phyloP scores from a whole-genome alignment of 2,329 filamentous ascomycete species.

The Orbilia blumenaviensis region DNA sequence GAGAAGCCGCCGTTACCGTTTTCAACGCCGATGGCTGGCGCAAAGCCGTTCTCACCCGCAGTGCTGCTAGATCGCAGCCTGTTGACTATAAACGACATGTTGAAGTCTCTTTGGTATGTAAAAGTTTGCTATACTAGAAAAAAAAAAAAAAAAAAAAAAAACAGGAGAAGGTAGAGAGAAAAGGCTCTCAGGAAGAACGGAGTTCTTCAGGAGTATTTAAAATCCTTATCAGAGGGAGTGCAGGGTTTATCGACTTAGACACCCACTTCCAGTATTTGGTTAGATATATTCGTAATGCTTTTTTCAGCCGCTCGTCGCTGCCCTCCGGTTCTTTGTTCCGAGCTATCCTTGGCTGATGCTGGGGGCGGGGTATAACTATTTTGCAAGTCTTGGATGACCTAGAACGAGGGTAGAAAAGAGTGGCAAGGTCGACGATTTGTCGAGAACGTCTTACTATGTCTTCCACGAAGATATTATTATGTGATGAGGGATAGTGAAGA shows the following conservation, averaged over 20 bases:
- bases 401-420: background rate
- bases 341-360: background rate
- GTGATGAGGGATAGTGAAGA: constrained; percentile 16
- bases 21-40: constrained; percentile 29
- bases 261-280: constrained; percentile 12
- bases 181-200: background rate
- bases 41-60: background rate
- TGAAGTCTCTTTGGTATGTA: background rate
- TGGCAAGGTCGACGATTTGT: constrained; percentile 2
- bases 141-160: background rate
- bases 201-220: constrained; percentile 6
- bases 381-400: background rate
- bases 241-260: background rate
- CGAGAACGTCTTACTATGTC: background rate
- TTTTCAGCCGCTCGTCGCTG: constrained; percentile 45
- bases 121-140: background rate
- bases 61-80: constrained; percentile 31
- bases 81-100: constrained; percentile 43
- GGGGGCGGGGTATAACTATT: background rate
- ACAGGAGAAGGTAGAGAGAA: no score
- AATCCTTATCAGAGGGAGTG: constrained; percentile 19
- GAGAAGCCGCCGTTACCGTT: constrained; percentile 18
- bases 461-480: background rate
- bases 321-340: constrained; percentile 24
- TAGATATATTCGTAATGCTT: constrained; percentile 50